These are phyloP conservation scores for Letharia lupina DNA, from an alignment of 495 filamentous ascomycete genomes.

Conservation along the genomic window DNA sequence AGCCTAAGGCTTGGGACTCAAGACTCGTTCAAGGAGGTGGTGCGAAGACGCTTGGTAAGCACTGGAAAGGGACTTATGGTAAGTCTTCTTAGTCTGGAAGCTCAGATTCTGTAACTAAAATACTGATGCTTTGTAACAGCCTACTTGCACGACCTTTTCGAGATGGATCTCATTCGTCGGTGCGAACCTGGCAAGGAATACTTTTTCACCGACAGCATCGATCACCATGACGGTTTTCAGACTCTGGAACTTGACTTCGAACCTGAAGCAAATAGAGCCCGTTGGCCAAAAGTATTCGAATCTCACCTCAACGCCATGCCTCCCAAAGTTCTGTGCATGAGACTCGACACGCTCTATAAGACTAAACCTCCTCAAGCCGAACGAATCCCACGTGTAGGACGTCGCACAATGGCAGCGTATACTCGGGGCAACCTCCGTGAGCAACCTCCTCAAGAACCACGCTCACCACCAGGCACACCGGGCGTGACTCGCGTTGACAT, in stretches of 20 bases:
- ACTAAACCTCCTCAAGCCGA: background rate
- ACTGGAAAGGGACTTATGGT: constrained; percentile 23
- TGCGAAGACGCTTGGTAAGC: constrained; percentile 10
- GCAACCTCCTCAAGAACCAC: background rate
- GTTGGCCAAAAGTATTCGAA: constrained; percentile 21
- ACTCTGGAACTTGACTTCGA: constrained; percentile 22
- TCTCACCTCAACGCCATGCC: constrained; percentile 20
- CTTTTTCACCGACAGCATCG: constrained; percentile 18
- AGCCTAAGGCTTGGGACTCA: constrained; percentile 20
- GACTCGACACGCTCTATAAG: background rate
- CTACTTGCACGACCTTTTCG: constrained; percentile 35
- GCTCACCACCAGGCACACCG: background rate
- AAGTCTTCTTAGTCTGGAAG: background rate
- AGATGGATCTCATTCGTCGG: constrained; percentile 15
- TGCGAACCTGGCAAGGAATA: background rate
- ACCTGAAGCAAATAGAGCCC: background rate
- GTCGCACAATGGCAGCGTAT: background rate
- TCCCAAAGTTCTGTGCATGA: constrained; percentile 6
- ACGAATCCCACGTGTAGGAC: background rate
- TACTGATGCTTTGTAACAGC: constrained; percentile 15
- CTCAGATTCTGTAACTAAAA: background rate
- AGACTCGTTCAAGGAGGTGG: constrained; percentile 6
- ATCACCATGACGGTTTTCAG: constrained; percentile 21
- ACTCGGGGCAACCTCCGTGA: background rate
- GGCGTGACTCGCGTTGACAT: background rate